phyloP scores from a whole-genome alignment of 345 rosid species.

The Citrus sinensis region DNA sequence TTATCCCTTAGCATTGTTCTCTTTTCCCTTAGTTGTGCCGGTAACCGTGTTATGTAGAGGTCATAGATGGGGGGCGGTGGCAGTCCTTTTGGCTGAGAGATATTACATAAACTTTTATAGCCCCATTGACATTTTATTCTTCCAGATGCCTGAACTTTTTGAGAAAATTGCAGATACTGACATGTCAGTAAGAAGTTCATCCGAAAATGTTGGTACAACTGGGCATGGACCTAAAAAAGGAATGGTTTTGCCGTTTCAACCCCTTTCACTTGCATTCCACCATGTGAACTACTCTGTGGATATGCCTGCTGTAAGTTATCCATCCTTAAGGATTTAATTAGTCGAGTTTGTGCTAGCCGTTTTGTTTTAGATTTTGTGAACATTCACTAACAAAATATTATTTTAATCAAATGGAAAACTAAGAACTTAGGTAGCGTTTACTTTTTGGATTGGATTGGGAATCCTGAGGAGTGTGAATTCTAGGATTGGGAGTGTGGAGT shows the following conservation, averaged over 20 bases:
- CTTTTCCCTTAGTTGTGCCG: not conserved
- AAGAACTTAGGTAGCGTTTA: no score
- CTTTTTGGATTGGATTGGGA: no score
- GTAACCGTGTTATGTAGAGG: not conserved
- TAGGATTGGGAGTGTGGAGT: no score
- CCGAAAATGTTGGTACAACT: slow-evolving; percentile 17
- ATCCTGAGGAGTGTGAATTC: no score
- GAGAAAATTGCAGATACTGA: slow-evolving; percentile 33
- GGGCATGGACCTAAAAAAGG: slow-evolving; percentile 44
- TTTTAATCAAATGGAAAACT: no score
- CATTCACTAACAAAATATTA: no score
- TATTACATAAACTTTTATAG: not conserved
- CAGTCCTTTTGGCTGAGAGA: not conserved
- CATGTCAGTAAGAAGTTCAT: slow-evolving; percentile 24
- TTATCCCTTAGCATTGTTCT: not conserved
- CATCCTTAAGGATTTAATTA: not conserved
- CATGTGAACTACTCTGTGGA: slow-evolving; percentile 80
- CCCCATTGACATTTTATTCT: no score
- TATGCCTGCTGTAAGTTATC: slow-evolving; percentile 77
- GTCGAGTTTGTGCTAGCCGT: no score
- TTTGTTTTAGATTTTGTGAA: not conserved
- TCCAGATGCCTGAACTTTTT: slow-evolving; percentile 8
- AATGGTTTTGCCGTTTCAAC: slow-evolving; percentile 88
- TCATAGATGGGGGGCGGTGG: not conserved
- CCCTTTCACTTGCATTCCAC: slow-evolving; percentile 76